Evolutionary conservation across 108 stramenopile species (phyloP).

Genomic region (Craspedostauros australis): DNA sequence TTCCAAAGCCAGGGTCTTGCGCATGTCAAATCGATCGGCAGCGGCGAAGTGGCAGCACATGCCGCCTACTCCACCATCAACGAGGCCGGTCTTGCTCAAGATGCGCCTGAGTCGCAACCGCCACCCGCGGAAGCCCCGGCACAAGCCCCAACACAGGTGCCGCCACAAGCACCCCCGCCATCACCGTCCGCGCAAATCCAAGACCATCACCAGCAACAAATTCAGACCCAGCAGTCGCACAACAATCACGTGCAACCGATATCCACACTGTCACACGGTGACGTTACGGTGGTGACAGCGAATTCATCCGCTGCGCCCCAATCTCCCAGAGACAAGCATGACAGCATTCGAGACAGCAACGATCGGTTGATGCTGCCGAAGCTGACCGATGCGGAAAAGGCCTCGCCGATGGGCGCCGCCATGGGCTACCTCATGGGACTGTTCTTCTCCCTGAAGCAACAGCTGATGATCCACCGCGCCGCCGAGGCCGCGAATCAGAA

Average conservation of each 20-base stretch:
- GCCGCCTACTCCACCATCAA: conserved; percentile 34
- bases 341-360: background rate
- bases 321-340: too few species aligned
- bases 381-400: conserved; percentile 62
- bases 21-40: conserved; percentile 24
- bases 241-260: too few species aligned
- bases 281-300: too few species aligned
- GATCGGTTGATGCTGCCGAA: conserved; percentile 50
- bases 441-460: conserved; percentile 68
- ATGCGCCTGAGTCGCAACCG: too few species aligned
- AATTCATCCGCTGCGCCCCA: too few species aligned
- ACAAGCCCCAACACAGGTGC: too few species aligned
- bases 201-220: background rate
- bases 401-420: conserved; percentile 64
- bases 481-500: conserved; percentile 14
- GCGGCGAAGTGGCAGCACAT: conserved; percentile 66
- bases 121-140: too few species aligned
- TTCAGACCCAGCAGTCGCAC: too few species aligned
- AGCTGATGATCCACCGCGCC: conserved; percentile 52
- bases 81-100: too few species aligned
- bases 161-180: too few species aligned
- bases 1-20: conserved; percentile 30
- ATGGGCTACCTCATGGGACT: conserved; percentile 82
- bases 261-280: too few species aligned
- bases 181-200: too few species aligned